phyloP scores from a whole-genome alignment of 1,139 yeast species.

The Hansenula lynferdii region DNA sequence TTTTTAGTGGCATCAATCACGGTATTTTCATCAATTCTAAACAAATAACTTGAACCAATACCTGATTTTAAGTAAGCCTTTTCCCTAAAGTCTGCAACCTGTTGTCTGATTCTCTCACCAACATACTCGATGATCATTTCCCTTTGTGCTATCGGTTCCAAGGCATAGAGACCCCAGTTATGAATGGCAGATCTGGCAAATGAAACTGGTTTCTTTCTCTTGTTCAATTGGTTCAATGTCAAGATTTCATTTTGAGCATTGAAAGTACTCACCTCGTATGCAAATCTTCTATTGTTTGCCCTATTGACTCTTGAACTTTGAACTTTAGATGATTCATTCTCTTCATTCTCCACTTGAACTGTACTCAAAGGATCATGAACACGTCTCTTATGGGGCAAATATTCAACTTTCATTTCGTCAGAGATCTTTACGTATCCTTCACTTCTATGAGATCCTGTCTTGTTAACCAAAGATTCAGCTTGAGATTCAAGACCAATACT shows the following conservation, averaged over 20 bases:
- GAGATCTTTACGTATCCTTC: constrained; percentile 73
- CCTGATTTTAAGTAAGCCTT: constrained; percentile 84
- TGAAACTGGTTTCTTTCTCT: constrained; percentile 89
- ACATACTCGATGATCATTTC: constrained; percentile 99
- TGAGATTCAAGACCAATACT: too few relatives aligned
- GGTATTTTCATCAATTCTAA: constrained; percentile 88
- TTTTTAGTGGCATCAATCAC: constrained; percentile 97
- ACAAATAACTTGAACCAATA: constrained; percentile 89
- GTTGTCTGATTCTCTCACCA: constrained; percentile 95
- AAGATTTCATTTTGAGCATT: constrained; percentile 81
- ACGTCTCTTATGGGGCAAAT: constrained; percentile 72
- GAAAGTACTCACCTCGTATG: constrained; percentile 82
- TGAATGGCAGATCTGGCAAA: constrained; percentile 97
- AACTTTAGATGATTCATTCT: constrained; percentile 29
- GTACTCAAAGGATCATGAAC: constrained; percentile 33
- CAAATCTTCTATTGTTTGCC: constrained; percentile 85
- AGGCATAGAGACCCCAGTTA: constrained; percentile 96
- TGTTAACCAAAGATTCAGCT: constrained; percentile 33
- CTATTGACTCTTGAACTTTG: constrained; percentile 72
- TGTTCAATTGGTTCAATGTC: constrained; percentile 72
- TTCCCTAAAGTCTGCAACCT: constrained; percentile 91
- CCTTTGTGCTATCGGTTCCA: constrained; percentile 88
- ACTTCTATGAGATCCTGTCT: constrained; percentile 63
- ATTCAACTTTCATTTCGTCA: constrained; percentile 68
- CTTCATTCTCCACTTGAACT: constrained; percentile 47